Evolutionary conservation across 1,284 basidiomycete genomes (phyloP).

Genomic region (Ustilago tritici): DNA sequence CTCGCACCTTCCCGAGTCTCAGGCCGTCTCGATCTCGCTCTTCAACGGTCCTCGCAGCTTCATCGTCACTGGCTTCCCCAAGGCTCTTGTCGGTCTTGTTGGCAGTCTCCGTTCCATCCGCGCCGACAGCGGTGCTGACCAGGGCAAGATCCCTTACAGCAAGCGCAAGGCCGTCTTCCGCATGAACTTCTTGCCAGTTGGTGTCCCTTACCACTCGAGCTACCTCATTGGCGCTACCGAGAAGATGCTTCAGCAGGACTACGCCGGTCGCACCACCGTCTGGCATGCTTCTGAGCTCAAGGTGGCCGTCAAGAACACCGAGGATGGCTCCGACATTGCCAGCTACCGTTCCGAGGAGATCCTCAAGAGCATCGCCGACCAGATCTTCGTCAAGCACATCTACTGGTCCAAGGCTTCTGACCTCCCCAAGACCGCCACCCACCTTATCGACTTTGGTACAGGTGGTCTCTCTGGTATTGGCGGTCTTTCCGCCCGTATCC

Average conservation of each 20-base stretch:
- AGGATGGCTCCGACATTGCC: conserved; percentile 70
- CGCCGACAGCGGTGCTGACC: conserved; percentile 87
- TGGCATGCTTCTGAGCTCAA: conserved; percentile 82
- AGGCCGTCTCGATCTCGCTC: conserved; percentile 85
- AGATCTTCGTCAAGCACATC: conserved; percentile 91
- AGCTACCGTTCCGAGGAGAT: conserved; percentile 45
- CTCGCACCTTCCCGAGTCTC: conserved; percentile 81
- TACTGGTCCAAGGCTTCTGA: conserved; percentile 91
- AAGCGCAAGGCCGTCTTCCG: conserved; percentile 95
- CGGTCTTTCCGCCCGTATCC: conserved; percentile 86
- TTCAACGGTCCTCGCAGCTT: conserved; percentile 91
- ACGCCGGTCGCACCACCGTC: conserved; percentile 72
- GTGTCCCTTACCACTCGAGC: conserved; percentile 92
- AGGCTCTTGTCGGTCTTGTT: conserved; percentile 92
- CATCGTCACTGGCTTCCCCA: conserved; percentile 91
- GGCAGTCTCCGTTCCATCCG: conserved; percentile 88
- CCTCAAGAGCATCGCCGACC: conserved; percentile 70
- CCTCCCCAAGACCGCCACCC: conserved; percentile 84
- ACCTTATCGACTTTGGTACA: conserved; percentile 92
- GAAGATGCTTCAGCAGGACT: conserved; percentile 80
- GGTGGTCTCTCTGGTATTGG: conserved; percentile 94
- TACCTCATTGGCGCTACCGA: conserved; percentile 85
- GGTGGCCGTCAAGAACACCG: conserved; percentile 91
- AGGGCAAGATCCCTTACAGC: conserved; percentile 91
- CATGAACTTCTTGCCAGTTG: conserved; percentile 91